These are phyloP conservation scores for Fraxinus latifolia DNA, from an alignment of 305 asterid genomes.

Conservation along the genomic window DNA sequence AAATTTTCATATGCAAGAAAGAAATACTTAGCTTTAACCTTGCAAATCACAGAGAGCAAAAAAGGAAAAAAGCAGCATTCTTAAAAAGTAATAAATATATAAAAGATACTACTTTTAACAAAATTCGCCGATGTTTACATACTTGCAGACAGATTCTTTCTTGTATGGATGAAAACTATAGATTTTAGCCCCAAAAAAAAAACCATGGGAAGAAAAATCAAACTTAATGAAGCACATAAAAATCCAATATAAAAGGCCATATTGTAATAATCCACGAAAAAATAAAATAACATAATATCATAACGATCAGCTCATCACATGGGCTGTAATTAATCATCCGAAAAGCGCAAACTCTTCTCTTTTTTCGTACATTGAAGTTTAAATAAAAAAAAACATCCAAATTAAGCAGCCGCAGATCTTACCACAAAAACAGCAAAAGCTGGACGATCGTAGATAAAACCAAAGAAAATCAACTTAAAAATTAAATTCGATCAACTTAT, in stretches of 20 bases:
- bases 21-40: neutral
- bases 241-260: neutral
- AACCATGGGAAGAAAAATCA: slow-evolving; percentile 7
- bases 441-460: slow-evolving; percentile 33
- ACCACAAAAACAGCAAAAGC: slow-evolving; percentile 36
- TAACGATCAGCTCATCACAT: slow-evolving; percentile 17
- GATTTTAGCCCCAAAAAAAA: neutral
- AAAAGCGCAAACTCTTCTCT: slow-evolving; percentile 10
- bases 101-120: neutral
- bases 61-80: neutral
- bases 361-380: slow-evolving; percentile 14
- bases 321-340: slow-evolving; percentile 22
- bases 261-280: neutral
- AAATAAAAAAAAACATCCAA: neutral
- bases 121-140: neutral
- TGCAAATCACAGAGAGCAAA: neutral
- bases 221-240: neutral
- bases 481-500: no score
- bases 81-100: neutral
- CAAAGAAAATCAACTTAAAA: slow-evolving; percentile 14
- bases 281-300: neutral
- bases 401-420: slow-evolving; percentile 35
- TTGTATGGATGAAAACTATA: neutral
- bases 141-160: neutral
- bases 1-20: neutral